These are phyloP conservation scores for Amauroascus verrucosus DNA, from an alignment of 2,329 filamentous ascomycete species.

Conservation along the genomic window DNA sequence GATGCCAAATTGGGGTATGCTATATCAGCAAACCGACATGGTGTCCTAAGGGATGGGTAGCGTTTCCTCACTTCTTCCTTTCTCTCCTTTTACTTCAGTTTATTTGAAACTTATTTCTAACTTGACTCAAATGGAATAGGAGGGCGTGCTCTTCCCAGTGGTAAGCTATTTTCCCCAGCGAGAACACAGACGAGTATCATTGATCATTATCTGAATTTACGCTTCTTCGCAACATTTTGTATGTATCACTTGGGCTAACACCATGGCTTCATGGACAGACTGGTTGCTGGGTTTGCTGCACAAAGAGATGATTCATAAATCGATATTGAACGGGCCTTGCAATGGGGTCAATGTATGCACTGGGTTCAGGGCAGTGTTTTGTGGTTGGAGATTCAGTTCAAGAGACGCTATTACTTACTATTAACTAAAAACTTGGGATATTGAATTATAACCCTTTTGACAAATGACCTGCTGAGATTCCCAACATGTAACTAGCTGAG, in stretches of 20 bases:
- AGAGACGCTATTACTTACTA: too few species aligned
- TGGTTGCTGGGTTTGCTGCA: constrained; percentile 8
- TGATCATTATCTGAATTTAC: neutral
- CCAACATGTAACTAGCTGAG: too few species aligned
- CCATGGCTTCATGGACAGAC: neutral
- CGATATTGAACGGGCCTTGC: neutral
- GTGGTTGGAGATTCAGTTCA: neutral
- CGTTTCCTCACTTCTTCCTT: neutral
- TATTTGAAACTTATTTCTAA: neutral
- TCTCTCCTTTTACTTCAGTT: neutral
- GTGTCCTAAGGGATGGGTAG: neutral
- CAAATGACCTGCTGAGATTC: too few species aligned
- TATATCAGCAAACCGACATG: neutral
- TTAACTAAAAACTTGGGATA: too few species aligned
- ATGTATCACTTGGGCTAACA: neutral
- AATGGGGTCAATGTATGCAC: neutral
- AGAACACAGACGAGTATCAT: neutral
- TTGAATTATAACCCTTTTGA: too few species aligned
- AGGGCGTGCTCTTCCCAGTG: neutral
- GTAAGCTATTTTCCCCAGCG: neutral
- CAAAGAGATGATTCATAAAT: neutral
- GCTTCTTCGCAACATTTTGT: too few species aligned
- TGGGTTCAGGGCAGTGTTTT: too few species aligned
- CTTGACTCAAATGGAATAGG: neutral
- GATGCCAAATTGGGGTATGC: neutral